Base-by-base conservation (phyloP, 768 basidiomycete genomes). In the Termitomyces sp. region DNA sequence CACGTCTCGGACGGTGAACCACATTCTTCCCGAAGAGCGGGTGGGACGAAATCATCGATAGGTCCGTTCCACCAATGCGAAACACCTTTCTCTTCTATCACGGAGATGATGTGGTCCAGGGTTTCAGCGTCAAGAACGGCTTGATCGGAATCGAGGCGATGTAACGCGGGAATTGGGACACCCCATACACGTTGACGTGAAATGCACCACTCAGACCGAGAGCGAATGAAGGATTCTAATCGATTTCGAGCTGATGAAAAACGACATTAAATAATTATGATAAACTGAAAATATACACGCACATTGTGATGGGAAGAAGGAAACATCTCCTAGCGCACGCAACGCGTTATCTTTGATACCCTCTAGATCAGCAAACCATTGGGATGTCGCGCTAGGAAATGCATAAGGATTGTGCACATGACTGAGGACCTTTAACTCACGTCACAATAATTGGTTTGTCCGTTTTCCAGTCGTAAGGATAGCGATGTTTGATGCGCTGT, bases 141-240 rank as follows among this genome's bases (percentile, higher is more conserved):
- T 33, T 77, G 75, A 57, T 84, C 85, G 9, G 85, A 85, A 12
- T 78, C 74, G 6, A 78, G 69, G 67, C 89, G 85, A 67, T 93
- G 81, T 2, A 99, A 74, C 3, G 91, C 87, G 2, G 95, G 96
- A 59, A 99, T 98, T 5, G 96, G 96, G 1, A 97, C 92, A 20
- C 96, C 96, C 96, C 96, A 99, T 20, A 91, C 89, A 33, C 96
- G 88, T 68, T 99, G 96, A 6, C 96, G 88, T 42, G 96, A 98
- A 57, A 99, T 98, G 67, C 96, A 99, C 96, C 96, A 99, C 74
- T 99, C 96, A 0, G 94, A 93, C 12, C 96, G 91, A 0, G 88
- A 89, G 2, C 77, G 82, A 54, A 98, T 80, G 70, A 93, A 96
- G 0, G 94, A 78, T 63, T 93, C 87, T 11, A 99, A 84, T n/a